Conservation (phyloP, 1,284 basidiomycete genomes). For the Pseudomicrostroma phylloplanum region DNA sequence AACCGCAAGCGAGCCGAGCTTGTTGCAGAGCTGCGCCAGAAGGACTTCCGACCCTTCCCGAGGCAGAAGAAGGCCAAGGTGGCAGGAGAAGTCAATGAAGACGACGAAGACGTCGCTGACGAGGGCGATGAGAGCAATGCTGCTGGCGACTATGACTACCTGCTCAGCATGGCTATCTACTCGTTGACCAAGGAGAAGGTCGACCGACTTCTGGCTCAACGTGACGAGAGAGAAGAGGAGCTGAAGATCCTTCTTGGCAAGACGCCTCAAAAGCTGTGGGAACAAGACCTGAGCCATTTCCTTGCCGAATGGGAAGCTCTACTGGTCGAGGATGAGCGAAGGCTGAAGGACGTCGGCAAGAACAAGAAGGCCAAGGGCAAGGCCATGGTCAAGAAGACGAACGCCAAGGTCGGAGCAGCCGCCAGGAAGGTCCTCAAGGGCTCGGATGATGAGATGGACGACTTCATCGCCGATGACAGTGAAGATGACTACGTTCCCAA, state of each 20-base stretch:
- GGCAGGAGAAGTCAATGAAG: constrained; percentile 65
- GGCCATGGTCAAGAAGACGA: constrained; percentile 2
- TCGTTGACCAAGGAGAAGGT: constrained; percentile 93
- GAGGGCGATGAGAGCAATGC: constrained; percentile 57
- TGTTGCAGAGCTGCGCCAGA: constrained; percentile 71
- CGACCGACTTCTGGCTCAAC: constrained; percentile 73
- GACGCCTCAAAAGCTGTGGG: constrained; percentile 81
- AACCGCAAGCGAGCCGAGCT: constrained; percentile 86
- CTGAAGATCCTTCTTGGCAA: constrained; percentile 71
- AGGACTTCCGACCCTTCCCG: constrained; percentile 81
- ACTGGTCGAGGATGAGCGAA: constrained; percentile 54
- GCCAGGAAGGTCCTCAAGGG: constrained; percentile 56
- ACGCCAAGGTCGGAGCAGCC: constrained; percentile 65
- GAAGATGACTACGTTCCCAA: constrained; percentile 34
- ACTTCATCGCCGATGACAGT: constrained; percentile 22
- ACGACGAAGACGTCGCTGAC: constrained; percentile 55
- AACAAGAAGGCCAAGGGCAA: constrained; percentile 56
- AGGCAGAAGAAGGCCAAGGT: constrained; percentile 64
- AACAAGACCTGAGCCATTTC: constrained; percentile 78
- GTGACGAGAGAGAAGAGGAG: constrained; percentile 75
- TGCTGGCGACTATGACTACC: constrained; percentile 78
- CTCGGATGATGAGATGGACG: constrained; percentile 16
- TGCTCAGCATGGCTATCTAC: constrained; percentile 90
- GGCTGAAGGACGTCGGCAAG: constrained; percentile 61
- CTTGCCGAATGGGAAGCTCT: constrained; percentile 74